Conservation (phyloP, 2,329 filamentous ascomycete species). For the Chlorencoelia australis region DNA sequence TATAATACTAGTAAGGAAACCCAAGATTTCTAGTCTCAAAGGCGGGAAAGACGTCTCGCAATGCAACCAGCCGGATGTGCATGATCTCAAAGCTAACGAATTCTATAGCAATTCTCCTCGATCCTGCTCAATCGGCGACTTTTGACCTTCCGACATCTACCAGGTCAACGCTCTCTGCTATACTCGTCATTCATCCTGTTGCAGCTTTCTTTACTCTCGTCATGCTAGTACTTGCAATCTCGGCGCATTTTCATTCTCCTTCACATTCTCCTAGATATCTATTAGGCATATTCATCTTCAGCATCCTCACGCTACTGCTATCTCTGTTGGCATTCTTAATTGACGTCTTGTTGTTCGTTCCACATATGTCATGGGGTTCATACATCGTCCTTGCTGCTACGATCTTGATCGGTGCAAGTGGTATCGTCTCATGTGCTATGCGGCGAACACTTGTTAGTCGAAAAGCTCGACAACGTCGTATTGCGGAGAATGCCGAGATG, state of each 20-base stretch:
- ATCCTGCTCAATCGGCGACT: constrained; percentile 16
- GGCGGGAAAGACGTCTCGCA: background rate
- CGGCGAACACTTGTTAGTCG: constrained; percentile 81
- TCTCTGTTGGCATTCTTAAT: constrained; percentile 82
- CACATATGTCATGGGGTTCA: constrained; percentile 86
- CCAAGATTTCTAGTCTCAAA: background rate
- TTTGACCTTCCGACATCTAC: constrained; percentile 48
- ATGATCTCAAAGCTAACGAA: too few species aligned
- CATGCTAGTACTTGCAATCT: constrained; percentile 68
- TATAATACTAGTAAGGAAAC: constrained; percentile 71
- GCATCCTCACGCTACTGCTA: constrained; percentile 74
- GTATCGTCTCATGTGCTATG: constrained; percentile 88
- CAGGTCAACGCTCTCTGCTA: constrained; percentile 63
- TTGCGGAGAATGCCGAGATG: constrained; percentile 94
- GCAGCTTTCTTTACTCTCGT: constrained; percentile 78
- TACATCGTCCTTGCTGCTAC: constrained; percentile 88
- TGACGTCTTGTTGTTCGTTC: constrained; percentile 89
- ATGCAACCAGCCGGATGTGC: too few species aligned
- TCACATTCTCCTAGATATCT: constrained; percentile 87
- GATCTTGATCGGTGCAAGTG: constrained; percentile 70
- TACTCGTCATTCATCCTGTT: constrained; percentile 87
- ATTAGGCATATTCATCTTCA: constrained; percentile 73
- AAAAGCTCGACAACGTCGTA: constrained; percentile 85
- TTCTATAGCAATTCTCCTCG: constrained; percentile 20
- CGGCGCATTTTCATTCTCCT: constrained; percentile 77